Base-by-base conservation (phyloP, 805 yeast genomes). In the Brettanomyces naardenensis region DNA sequence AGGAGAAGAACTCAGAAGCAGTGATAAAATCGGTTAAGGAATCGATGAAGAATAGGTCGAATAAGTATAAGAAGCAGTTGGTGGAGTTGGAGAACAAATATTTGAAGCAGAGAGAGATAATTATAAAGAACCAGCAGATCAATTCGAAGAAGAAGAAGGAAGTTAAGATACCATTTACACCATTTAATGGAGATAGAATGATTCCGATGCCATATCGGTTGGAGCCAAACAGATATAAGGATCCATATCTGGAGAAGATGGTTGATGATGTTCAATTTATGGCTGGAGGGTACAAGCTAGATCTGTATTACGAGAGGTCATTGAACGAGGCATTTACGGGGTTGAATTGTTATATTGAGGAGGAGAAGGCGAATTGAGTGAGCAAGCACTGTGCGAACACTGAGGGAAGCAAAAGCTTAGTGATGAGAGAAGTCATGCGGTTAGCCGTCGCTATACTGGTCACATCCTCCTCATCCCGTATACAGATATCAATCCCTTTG, bases 261-360 rank as follows among this genome's bases (percentile, higher is more conserved):
- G 53, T 54, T 1, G 64, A 61, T 5, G 80, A 78, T 55, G 71
- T 73, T 28, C 85, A 80, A 45, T 87, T 71, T 51, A 68, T 72
- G 47, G 97, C 95, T 3, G 80, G 92, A 11, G 98, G 98, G 2
- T 88, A 88, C 71, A 71, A 78, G 42, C 66, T 84, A 21, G 73
- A 75, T 35, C 65, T 62, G 23, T 88, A 83, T 15, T 85, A 80
- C 53, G 76, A 78, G 46, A 73, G 90, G 46, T 79, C 90, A 4
- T 64, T 92, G 37, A 82, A 83, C 41, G 92, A 84, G 47, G 97
- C 97, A 5, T 90, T 89, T 49, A 75, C 79, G 64, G 97, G 97
- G 0, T 64, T 92, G 42, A 89, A 86, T 13, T 88, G 96, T 56
- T 71, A 80, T 41, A 72, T 92, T 20, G 80, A 76, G 28, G 68